phyloP scores from a whole-genome alignment of 805 yeast species.

The Scheffersomyces lignosus region DNA sequence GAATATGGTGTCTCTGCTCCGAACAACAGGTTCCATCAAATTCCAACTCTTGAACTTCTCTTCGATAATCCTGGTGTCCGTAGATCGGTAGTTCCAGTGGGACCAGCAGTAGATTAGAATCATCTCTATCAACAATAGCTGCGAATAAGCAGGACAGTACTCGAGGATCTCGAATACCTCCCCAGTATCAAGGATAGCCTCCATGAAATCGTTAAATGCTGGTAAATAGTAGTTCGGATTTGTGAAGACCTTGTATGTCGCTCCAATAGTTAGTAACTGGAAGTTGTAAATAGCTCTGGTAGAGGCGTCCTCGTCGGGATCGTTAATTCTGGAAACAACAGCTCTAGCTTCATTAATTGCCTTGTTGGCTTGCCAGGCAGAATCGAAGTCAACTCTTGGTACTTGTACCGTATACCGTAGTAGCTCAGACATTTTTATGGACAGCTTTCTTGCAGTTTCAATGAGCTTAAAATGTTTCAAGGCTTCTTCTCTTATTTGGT shows the following conservation, averaged over 20 bases:
- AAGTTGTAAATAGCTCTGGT: constrained; percentile 27
- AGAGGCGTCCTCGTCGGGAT: constrained; percentile 13
- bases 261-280: constrained; percentile 32
- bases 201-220: constrained; percentile 40
- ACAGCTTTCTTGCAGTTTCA: background rate
- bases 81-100: constrained; percentile 37
- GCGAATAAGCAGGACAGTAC: constrained; percentile 14
- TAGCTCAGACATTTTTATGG: constrained; percentile 9
- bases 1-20: constrained; percentile 27
- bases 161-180: constrained; percentile 29
- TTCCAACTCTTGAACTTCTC: constrained; percentile 33
- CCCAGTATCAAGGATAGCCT: constrained; percentile 40
- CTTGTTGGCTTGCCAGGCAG: constrained; percentile 23
- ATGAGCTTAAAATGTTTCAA: no score
- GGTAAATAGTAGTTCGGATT: constrained; percentile 39
- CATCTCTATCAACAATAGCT: constrained; percentile 38
- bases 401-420: constrained; percentile 14
- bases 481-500: no score
- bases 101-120: constrained; percentile 45
- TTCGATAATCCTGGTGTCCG: constrained; percentile 12
- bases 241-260: constrained; percentile 23
- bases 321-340: background rate
- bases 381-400: constrained; percentile 3
- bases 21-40: constrained; percentile 28
- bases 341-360: constrained; percentile 18